These are phyloP conservation scores for Agapanthus africanus DNA, from an alignment of 106 monocot genomes.

Conservation along the genomic window DNA sequence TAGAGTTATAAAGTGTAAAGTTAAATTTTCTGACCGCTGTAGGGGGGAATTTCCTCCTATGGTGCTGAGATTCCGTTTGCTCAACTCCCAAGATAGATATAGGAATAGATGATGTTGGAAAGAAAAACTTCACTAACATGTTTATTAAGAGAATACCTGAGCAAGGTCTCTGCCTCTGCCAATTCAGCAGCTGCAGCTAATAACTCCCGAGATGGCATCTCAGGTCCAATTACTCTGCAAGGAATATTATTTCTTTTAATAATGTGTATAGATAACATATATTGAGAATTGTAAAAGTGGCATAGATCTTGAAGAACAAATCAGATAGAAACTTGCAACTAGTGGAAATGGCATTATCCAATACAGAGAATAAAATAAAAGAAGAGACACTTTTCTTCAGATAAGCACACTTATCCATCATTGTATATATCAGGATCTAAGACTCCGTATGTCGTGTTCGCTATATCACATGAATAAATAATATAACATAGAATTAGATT, in stretches of 20 bases:
- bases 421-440: background rate
- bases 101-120: background rate
- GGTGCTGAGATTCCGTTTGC: too few relatives aligned
- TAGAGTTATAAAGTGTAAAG: too few relatives aligned
- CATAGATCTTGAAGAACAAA: conserved; percentile 4
- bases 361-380: conserved; percentile 4
- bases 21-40: too few relatives aligned
- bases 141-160: conserved; percentile 51
- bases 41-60: too few relatives aligned
- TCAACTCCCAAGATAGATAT: background rate
- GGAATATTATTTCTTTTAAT: background rate
- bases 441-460: background rate
- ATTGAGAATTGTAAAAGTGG: background rate
- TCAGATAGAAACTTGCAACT: background rate
- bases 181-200: conserved; percentile 92
- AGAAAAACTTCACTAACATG: too few relatives aligned
- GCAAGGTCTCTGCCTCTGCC: conserved; percentile 63
- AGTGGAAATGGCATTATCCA: background rate
- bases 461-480: background rate
- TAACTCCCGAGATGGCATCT: conserved; percentile 92
- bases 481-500: background rate
- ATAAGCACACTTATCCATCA: background rate
- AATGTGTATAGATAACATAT: background rate
- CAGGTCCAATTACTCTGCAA: conserved; percentile 91
- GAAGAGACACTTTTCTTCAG: background rate